These are phyloP conservation scores for Bromus sterilis DNA, from an alignment of 176 grass and related monocot species.

Conservation along the genomic window DNA sequence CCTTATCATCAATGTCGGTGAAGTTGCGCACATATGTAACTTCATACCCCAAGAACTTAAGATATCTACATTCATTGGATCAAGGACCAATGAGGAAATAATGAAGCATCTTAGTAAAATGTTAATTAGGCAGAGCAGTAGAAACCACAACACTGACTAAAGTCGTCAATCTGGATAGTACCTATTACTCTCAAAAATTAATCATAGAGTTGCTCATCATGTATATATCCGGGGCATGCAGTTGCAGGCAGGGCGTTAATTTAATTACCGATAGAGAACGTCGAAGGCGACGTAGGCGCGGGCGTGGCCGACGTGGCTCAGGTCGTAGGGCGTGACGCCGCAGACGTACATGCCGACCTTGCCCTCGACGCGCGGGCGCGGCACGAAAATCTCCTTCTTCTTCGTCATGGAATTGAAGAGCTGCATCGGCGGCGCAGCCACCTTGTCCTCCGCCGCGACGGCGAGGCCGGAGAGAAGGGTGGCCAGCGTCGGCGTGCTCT, in stretches of 20 bases:
- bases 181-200: no score
- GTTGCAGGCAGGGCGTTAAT: no score
- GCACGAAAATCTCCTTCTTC: no score
- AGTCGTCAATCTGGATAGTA: no score
- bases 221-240: no score
- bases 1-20: conserved; percentile 97
- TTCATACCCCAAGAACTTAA: conserved; percentile 83
- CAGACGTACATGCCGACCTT: conserved; percentile 82
- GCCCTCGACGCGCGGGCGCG: conserved; percentile 59
- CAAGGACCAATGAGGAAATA: conserved; percentile 8
- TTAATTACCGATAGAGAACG: conserved; percentile 36
- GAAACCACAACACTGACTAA: no score
- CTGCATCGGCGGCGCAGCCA: no score
- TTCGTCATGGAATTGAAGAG: no score
- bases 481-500: no score
- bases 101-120: conserved; percentile 1
- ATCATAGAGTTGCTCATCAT: no score
- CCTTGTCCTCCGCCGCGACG: no score
- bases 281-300: conserved; percentile 79
- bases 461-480: no score
- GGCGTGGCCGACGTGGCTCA: conserved; percentile 74
- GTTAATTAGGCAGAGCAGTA: background rate
- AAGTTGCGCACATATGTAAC: conserved; percentile 92
- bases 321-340: conserved; percentile 70
- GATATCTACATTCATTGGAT: conserved; percentile 48